Conservation (phyloP, 192 early-diverging fungal genomes). For the Coemansia sp. region DNA sequence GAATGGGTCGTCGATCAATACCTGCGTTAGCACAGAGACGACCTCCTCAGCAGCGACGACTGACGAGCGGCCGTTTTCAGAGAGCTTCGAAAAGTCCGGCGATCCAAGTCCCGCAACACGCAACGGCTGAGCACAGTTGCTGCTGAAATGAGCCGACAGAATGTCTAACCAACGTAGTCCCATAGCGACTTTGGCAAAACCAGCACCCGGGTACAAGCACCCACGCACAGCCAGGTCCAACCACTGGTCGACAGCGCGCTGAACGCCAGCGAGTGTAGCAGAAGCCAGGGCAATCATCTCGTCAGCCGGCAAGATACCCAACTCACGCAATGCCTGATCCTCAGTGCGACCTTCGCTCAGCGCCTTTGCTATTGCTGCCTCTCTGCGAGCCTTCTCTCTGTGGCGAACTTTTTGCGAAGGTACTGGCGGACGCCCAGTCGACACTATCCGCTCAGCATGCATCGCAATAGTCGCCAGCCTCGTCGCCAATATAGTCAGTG, state of each 20-base stretch:
- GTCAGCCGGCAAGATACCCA: conserved; percentile 32
- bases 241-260: conserved; percentile 33
- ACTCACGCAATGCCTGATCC: conserved; percentile 36
- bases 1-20: conserved; percentile 65
- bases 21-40: conserved; percentile 57
- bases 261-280: conserved; percentile 7
- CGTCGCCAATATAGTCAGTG: conserved; percentile 60
- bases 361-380: conserved; percentile 24
- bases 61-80: not conserved
- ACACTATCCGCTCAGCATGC: conserved; percentile 38
- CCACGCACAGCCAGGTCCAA: conserved; percentile 47
- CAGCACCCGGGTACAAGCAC: conserved; percentile 51
- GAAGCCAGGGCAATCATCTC: conserved; percentile 37
- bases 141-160: conserved; percentile 26
- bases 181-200: conserved; percentile 49
- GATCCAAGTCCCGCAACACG: conserved; percentile 21
- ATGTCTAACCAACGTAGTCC: conserved; percentile 50
- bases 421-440: conserved; percentile 36
- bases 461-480: conserved; percentile 54
- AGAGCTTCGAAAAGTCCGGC: conserved; percentile 19
- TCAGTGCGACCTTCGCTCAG: conserved; percentile 24
- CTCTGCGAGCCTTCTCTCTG: conserved; percentile 33
- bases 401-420: conserved; percentile 47
- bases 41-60: conserved; percentile 36
- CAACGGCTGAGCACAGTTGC: conserved; percentile 23